Percentiles rank a stretch among this genome's conserved stretches.
Conservation (phyloP, 257 asterid genomes). For the Solanum dulcamara region DNA sequence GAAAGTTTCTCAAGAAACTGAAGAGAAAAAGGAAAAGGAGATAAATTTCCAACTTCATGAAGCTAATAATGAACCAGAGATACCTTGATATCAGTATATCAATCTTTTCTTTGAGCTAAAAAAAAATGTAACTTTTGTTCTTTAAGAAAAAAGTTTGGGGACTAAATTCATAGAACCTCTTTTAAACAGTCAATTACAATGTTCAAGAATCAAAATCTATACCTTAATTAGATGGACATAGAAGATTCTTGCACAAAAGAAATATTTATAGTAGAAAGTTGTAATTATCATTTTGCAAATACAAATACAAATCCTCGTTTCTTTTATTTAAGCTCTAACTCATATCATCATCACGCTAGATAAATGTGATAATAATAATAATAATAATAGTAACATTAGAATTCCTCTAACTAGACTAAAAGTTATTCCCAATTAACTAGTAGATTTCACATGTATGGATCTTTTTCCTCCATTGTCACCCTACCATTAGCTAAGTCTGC, state of each 20-base stretch:
- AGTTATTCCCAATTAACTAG: too few species aligned
- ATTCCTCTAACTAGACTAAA: too few species aligned
- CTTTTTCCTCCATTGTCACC: too few species aligned
- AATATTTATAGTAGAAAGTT: background rate
- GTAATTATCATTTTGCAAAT: background rate
- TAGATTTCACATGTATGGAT: too few species aligned
- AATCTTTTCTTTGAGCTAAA: background rate
- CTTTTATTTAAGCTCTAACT: background rate
- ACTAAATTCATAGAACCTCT: background rate
- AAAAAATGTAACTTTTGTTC: background rate
- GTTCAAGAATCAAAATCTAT: background rate
- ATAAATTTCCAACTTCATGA: background rate
- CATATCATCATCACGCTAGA: too few species aligned
- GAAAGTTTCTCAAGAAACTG: conserved; percentile 1
- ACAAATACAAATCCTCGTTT: background rate
- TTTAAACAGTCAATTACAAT: background rate
- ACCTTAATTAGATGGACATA: background rate
- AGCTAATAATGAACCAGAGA: background rate
- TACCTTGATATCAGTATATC: background rate
- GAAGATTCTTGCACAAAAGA: background rate
- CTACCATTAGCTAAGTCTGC: background rate
- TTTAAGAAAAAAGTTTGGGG: background rate
- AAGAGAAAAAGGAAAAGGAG: background rate
- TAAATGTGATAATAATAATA: too few species aligned
- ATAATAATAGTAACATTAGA: too few species aligned